These are phyloP conservation scores for Gracilaria vermiculophylla DNA, from an alignment of 23 red algal species.

Conservation along the genomic window DNA sequence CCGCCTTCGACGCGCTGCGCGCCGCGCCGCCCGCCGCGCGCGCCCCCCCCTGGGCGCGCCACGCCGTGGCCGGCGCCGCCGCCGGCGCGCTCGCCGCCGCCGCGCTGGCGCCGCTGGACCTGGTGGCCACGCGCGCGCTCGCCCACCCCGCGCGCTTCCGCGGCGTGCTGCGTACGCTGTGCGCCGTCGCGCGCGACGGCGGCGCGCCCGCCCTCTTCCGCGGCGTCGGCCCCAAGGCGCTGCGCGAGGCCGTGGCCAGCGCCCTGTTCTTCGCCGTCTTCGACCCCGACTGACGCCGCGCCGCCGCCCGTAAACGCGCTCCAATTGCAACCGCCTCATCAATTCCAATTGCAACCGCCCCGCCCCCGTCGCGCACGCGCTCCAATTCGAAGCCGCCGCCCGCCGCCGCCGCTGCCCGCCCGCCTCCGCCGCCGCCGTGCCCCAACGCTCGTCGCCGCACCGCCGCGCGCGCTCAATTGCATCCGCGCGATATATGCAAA, in stretches of 20 bases:
- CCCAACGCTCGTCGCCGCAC: no score
- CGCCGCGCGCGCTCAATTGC: no score
- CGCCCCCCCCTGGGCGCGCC: no score
- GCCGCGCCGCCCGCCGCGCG: no score
- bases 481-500: no score
- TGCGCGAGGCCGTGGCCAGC: slow-evolving; percentile 8
- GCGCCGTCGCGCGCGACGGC: neutral
- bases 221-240: neutral
- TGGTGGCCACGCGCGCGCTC: neutral
- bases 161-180: neutral
- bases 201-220: neutral
- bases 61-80: neutral
- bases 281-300: neutral
- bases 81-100: neutral
- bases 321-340: no score
- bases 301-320: no score
- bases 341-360: no score
- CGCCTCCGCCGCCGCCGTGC: no score
- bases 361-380: no score
- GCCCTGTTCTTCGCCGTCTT: slow-evolving; percentile 6
- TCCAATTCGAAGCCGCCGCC: no score
- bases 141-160: neutral
- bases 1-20: neutral
- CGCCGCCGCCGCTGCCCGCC: no score
- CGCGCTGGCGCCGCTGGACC: neutral